Percentiles rank a stretch among this genome's conserved stretches.
phyloP scores from a whole-genome alignment of 2,329 filamentous ascomycete genomes.

The Pseudocercospora pini-densiflorae region DNA sequence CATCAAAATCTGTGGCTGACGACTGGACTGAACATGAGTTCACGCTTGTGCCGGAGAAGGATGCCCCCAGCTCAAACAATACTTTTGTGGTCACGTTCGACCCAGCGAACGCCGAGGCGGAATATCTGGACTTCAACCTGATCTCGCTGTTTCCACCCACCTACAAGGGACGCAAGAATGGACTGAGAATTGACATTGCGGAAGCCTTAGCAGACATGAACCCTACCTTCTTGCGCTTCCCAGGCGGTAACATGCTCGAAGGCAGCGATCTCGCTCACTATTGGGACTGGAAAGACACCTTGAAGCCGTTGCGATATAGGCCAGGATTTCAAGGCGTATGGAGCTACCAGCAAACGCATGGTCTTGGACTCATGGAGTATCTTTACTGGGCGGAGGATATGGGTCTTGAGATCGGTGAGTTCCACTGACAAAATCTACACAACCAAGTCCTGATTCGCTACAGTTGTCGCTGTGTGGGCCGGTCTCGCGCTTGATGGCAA shows the following conservation, averaged over 20 bases:
- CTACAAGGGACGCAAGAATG: constrained; percentile 58
- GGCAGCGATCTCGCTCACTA: constrained; percentile 43
- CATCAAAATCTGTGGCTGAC: constrained; percentile 45
- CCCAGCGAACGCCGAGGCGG: constrained; percentile 42
- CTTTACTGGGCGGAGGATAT: constrained; percentile 62
- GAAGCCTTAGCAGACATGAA: constrained; percentile 42
- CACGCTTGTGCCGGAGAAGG: constrained; percentile 33
- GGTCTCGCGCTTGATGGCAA: constrained; percentile 61
- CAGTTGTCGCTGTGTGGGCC: constrained; percentile 62
- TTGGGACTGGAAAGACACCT: constrained; percentile 57
- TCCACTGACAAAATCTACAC: neutral
- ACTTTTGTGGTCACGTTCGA: constrained; percentile 52
- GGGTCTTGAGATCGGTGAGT: constrained; percentile 22
- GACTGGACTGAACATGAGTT: constrained; percentile 42
- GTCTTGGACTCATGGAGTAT: constrained; percentile 66
- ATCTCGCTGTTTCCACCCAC: constrained; percentile 60
- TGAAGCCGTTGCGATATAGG: constrained; percentile 58
- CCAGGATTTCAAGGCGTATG: constrained; percentile 62
- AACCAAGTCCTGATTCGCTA: neutral
- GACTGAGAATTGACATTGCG: constrained; percentile 55
- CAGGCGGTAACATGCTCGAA: constrained; percentile 63
- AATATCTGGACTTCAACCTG: constrained; percentile 56
- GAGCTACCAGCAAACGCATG: constrained; percentile 66
- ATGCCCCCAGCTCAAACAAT: constrained; percentile 55
- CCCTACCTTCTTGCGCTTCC: constrained; percentile 61